Percentiles rank a stretch among this genome's conserved stretches.
Evolutionary conservation across 305 asterid genomes (phyloP).

Genomic region (Nicotiana rustica): DNA sequence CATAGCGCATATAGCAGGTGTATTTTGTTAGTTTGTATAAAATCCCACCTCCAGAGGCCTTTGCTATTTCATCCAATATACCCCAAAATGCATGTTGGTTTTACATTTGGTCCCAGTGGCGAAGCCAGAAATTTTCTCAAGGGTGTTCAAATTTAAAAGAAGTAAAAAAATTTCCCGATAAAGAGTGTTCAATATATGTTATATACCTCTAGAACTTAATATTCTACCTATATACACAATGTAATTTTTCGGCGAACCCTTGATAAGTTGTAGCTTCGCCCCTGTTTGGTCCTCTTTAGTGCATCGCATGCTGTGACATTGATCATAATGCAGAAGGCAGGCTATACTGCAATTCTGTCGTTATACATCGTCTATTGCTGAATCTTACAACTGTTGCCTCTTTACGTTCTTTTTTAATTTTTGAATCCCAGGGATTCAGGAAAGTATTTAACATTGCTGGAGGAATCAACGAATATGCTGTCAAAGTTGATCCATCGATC

Average conservation of each 20-base stretch:
- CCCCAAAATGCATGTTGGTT: background rate
- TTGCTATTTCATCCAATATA: background rate
- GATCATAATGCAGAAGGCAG: background rate
- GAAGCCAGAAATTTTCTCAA: no score
- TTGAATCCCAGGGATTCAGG: slow-evolving; percentile 76
- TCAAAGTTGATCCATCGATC: slow-evolving; percentile 77
- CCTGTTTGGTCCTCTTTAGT: background rate
- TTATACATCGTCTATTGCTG: slow-evolving; percentile 15
- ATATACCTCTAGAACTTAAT: no score
- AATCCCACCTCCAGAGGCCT: slow-evolving; percentile 17
- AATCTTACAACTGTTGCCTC: background rate
- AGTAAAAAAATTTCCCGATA: background rate
- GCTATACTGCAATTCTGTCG: slow-evolving; percentile 16
- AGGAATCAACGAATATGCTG: slow-evolving; percentile 85
- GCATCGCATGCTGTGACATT: slow-evolving; percentile 2
- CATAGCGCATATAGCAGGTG: background rate
- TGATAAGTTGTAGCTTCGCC: no score
- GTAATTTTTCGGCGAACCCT: no score
- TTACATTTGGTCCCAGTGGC: background rate
- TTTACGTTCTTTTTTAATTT: background rate
- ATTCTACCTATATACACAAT: no score
- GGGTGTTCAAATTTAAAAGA: no score
- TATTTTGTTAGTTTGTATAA: background rate
- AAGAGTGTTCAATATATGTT: no score
- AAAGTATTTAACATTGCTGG: slow-evolving; percentile 79